Evolutionary conservation across 176 grass and related monocot genomes (phyloP).

Genomic region (Tillandsia fasciculata): DNA sequence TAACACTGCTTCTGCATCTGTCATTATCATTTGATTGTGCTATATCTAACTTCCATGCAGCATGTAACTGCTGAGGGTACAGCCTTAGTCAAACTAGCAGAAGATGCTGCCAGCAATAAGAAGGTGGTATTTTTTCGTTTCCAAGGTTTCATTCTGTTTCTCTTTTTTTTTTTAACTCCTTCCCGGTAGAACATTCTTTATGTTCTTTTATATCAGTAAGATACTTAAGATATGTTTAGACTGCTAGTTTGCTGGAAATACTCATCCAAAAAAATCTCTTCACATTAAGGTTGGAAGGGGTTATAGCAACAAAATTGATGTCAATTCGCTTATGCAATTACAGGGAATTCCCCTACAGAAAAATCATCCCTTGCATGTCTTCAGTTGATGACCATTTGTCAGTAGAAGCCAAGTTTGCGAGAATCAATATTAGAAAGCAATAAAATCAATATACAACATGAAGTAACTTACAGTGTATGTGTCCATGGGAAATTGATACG

Average conservation of each 20-base stretch:
- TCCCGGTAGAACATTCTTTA: neutral
- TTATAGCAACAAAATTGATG: neutral
- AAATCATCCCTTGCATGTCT: neutral
- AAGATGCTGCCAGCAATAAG: conserved; percentile 91
- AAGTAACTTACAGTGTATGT: too few species aligned
- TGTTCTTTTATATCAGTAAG: too few species aligned
- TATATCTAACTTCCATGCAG: conserved; percentile 26
- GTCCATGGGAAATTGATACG: too few species aligned
- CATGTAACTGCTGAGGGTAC: conserved; percentile 85
- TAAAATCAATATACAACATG: too few species aligned
- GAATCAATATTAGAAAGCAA: too few species aligned
- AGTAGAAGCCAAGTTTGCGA: too few species aligned
- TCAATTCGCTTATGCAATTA: neutral
- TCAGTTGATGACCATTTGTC: neutral
- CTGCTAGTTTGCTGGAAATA: neutral
- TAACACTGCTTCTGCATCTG: too few species aligned
- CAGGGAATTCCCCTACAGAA: neutral
- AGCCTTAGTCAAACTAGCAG: conserved; percentile 83
- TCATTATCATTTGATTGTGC: neutral
- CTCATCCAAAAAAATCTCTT: neutral
- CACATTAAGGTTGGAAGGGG: neutral
- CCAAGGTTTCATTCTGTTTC: neutral
- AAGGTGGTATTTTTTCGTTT: conserved; percentile 41
- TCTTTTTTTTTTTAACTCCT: conserved; percentile 14
- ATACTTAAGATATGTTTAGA: neutral